phyloP scores from a whole-genome alignment of 148 eudicot species.

The Silene latifolia region DNA sequence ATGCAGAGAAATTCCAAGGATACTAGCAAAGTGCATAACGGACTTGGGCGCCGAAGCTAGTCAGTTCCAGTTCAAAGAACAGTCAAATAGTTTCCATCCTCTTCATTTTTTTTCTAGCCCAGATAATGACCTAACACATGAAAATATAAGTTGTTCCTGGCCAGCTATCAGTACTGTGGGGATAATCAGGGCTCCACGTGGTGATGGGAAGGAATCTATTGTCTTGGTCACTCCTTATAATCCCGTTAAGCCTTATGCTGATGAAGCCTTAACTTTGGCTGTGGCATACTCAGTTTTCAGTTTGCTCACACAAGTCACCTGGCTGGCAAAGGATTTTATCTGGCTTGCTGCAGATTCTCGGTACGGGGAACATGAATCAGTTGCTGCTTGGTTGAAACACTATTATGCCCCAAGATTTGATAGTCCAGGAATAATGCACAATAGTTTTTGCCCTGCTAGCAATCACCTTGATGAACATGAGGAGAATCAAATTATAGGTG shows the following conservation, averaged over 20 bases:
- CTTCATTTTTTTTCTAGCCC: conserved; percentile 72
- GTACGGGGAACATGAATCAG: conserved; percentile 79
- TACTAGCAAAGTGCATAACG: conserved; percentile 52
- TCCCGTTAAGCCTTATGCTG: conserved; percentile 41
- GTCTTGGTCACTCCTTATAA: conserved; percentile 91
- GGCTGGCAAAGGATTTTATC: conserved; percentile 96
- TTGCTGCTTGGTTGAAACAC: conserved; percentile 82
- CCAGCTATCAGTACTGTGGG: conserved; percentile 73
- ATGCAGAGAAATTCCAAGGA: conserved; percentile 60
- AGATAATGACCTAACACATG: conserved; percentile 41
- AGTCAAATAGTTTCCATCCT: conserved; percentile 60
- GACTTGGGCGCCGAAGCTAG: conserved; percentile 85
- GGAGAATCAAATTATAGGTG: conserved; percentile 22
- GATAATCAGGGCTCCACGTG: conserved; percentile 90
- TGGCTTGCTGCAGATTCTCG: conserved; percentile 97
- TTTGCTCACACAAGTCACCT: conserved; percentile 68
- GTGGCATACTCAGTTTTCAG: conserved; percentile 73
- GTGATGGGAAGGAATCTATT: conserved; percentile 97
- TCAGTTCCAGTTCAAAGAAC: conserved; percentile 60
- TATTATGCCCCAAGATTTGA: conserved; percentile 64
- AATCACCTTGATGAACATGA: conserved; percentile 18
- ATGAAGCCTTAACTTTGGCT: conserved; percentile 75
- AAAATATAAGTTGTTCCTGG: conserved; percentile 48
- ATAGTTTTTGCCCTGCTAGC: conserved; percentile 38
- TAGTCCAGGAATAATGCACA: conserved; percentile 26